Evolutionary conservation across 306 rosid genomes (phyloP).

Genomic region (Echinosophora koreensis): DNA sequence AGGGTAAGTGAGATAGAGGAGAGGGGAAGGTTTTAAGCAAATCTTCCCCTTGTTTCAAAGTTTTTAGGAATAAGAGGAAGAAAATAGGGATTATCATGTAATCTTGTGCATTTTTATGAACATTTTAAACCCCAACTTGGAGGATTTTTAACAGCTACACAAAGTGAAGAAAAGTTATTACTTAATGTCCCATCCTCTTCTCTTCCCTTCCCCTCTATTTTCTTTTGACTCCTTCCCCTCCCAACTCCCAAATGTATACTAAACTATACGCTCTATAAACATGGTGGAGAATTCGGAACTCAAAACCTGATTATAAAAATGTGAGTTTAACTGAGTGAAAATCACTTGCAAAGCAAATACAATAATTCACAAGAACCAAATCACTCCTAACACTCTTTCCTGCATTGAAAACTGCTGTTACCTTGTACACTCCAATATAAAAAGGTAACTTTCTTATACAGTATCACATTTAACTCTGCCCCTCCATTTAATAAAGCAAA

Average conservation of each 20-base stretch:
- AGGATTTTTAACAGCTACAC: neutral
- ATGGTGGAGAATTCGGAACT: neutral
- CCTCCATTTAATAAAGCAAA: neutral
- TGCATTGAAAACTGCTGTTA: neutral
- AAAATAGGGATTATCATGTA: neutral
- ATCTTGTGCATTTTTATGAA: slow-evolving; percentile 11
- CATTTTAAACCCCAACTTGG: neutral
- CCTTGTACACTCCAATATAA: slow-evolving; percentile 2
- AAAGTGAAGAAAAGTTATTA: neutral
- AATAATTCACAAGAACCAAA: slow-evolving; percentile 11
- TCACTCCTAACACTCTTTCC: slow-evolving; percentile 1
- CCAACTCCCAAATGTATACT: slow-evolving; percentile 3
- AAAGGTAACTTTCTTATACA: neutral
- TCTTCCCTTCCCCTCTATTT: neutral
- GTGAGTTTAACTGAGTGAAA: slow-evolving; percentile 8
- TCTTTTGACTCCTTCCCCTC: slow-evolving; percentile 17
- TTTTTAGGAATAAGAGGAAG: neutral
- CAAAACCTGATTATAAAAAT: neutral
- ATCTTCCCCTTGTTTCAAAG: neutral
- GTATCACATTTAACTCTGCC: neutral
- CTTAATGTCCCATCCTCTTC: neutral
- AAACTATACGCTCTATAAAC: slow-evolving; percentile 16
- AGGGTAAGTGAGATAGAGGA: neutral
- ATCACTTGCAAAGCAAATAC: neutral
- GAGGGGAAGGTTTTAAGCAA: neutral